Percentiles rank a stretch among this genome's conserved stretches.
These are phyloP conservation scores for Alternaria ventricosa DNA, from an alignment of 2,329 filamentous ascomycete genomes.

Conservation along the genomic window DNA sequence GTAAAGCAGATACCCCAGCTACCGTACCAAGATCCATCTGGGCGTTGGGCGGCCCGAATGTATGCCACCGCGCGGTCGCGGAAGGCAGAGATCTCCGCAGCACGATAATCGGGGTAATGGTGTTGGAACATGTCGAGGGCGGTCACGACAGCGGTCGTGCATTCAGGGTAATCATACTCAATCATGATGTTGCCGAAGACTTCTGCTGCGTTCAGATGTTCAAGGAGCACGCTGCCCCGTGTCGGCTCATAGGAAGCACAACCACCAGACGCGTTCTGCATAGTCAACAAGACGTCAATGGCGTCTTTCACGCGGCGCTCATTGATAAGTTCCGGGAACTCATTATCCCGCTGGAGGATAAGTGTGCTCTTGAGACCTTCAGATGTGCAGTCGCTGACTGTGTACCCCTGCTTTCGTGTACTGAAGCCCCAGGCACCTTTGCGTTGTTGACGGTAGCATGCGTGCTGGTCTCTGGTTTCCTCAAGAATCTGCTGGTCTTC, in stretches of 20 bases:
- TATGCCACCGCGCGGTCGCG: constrained; percentile 77
- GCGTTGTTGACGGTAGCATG: constrained; percentile 86
- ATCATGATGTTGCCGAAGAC: constrained; percentile 98
- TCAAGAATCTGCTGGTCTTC: constrained; percentile 91
- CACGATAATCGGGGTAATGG: constrained; percentile 81
- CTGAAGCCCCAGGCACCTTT: constrained; percentile 98
- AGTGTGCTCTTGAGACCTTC: constrained; percentile 89
- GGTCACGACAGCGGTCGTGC: constrained; percentile 92
- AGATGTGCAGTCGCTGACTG: constrained; percentile 91
- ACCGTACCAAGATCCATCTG: constrained; percentile 96
- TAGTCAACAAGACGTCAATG: constrained; percentile 86
- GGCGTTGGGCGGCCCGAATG: constrained; percentile 78
- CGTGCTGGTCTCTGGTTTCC: constrained; percentile 76
- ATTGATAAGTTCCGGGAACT: constrained; percentile 74
- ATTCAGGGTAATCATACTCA: constrained; percentile 97
- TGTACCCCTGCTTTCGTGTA: constrained; percentile 90
- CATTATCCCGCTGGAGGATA: constrained; percentile 76
- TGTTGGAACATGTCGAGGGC: constrained; percentile 82
- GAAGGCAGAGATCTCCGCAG: constrained; percentile 74
- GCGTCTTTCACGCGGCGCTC: constrained; percentile 84
- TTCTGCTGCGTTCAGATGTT: constrained; percentile 91
- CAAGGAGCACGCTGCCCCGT: constrained; percentile 77
- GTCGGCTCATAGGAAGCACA: constrained; percentile 90
- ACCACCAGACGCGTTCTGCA: constrained; percentile 86
- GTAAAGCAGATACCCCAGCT: constrained; percentile 99